phyloP scores from a whole-genome alignment of 345 rosid species.

The Gynandropsis gynandra region DNA sequence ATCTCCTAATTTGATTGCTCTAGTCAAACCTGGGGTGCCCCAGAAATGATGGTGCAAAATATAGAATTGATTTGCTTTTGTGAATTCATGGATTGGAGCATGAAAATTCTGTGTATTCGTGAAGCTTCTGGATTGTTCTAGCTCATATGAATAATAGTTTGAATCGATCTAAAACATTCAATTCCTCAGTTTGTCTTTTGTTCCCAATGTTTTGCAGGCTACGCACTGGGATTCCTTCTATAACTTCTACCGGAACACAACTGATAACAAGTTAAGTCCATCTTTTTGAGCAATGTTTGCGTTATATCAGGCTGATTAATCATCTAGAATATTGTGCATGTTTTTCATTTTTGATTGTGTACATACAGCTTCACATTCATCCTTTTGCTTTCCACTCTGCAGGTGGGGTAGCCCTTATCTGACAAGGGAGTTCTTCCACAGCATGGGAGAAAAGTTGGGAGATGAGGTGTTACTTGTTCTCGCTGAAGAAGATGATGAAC shows the following conservation, averaged over 20 bases:
- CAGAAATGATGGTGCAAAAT: neutral
- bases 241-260: constrained; percentile 77
- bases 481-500: constrained; percentile 82
- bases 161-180: neutral
- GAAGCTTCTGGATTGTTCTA: neutral
- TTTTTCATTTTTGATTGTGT: neutral
- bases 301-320: neutral
- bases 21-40: neutral
- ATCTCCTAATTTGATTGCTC: constrained; percentile 1
- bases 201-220: constrained; percentile 47
- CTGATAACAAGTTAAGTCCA: constrained; percentile 75
- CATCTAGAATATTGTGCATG: neutral
- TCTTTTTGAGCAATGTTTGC: constrained; percentile 10
- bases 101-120: neutral
- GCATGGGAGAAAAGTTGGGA: constrained; percentile 73
- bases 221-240: constrained; percentile 94
- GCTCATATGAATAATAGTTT: neutral
- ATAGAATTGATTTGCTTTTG: too few relatives aligned
- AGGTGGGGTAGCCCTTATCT: constrained; percentile 98
- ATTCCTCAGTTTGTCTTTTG: neutral
- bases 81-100: neutral
- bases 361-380: constrained; percentile 6
- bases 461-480: constrained; percentile 65
- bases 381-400: constrained; percentile 12
- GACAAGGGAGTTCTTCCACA: constrained; percentile 79